Conservation (phyloP, 129 eudicot genomes). For the Apium graveolens region DNA sequence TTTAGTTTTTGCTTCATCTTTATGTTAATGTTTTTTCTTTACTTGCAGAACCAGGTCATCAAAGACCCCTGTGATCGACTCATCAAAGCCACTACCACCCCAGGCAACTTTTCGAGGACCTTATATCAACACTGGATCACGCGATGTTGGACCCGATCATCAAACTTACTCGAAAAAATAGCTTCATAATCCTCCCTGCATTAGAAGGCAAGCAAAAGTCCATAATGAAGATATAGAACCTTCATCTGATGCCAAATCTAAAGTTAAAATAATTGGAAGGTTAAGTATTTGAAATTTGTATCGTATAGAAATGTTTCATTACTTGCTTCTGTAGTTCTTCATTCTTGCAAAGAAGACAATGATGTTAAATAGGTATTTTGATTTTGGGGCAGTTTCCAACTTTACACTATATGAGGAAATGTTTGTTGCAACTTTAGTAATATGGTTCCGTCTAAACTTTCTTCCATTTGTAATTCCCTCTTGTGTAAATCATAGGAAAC, state of each 20-base stretch:
- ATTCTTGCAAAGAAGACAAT: not conserved
- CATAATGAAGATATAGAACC: not conserved
- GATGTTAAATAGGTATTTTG: not conserved
- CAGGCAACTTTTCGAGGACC: conserved; percentile 99
- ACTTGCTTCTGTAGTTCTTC: not conserved
- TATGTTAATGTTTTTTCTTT: not conserved
- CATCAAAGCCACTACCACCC: conserved; percentile 92
- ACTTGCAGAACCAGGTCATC: conserved; percentile 58
- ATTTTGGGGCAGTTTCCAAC: not conserved
- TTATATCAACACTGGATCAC: conserved; percentile 90
- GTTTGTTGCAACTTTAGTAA: not conserved
- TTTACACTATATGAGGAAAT: not conserved
- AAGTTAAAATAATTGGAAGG: not conserved
- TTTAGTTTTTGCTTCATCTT: not conserved
- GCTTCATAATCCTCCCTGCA: conserved; percentile 2
- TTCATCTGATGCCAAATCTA: not conserved
- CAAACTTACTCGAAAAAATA: conserved; percentile 68
- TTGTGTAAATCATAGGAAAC: not conserved
- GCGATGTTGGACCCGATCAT: conserved; percentile 93
- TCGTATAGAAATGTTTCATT: not conserved
- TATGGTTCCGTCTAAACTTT: not conserved
- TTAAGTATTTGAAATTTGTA: not conserved
- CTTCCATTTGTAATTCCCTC: not conserved
- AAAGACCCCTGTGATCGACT: conserved; percentile 74
- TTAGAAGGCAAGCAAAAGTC: not conserved